Conservation (phyloP, 1,139 yeast genomes). For the Kluyveromyces marxianus region DNA sequence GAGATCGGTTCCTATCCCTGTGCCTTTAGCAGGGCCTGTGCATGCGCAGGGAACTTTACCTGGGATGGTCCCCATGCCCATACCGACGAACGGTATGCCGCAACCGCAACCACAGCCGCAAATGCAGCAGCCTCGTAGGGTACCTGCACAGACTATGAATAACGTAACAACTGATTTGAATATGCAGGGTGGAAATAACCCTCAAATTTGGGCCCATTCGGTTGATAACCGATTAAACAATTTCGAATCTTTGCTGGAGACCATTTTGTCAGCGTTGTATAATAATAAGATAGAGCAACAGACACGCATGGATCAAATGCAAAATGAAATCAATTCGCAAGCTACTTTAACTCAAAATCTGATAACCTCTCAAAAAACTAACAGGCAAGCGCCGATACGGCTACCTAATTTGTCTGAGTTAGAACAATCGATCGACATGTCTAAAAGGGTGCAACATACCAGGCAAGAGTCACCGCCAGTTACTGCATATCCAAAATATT, state of each 20-base stretch:
- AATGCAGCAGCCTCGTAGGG: neutral
- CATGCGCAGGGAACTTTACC: neutral
- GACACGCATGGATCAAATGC: constrained; percentile 13
- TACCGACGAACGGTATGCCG: neutral
- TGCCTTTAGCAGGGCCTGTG: neutral
- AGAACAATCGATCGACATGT: neutral
- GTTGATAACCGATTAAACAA: constrained; percentile 41
- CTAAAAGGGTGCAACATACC: neutral
- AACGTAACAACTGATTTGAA: neutral
- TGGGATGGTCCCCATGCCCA: neutral
- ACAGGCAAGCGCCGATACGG: neutral
- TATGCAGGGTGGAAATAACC: too few relatives aligned
- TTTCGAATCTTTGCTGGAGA: constrained; percentile 41
- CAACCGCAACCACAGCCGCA: neutral
- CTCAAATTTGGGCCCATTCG: constrained; percentile 28
- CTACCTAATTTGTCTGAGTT: constrained; percentile 2
- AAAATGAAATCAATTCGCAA: constrained; percentile 5
- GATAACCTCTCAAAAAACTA: neutral
- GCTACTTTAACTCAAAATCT: constrained; percentile 1
- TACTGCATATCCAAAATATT: too few relatives aligned
- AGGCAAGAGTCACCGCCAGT: neutral
- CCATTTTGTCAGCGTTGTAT: constrained; percentile 30
- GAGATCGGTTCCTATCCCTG: constrained; percentile 28
- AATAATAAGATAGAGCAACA: constrained; percentile 18
- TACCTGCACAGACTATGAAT: neutral